phyloP scores from a whole-genome alignment of 2,329 filamentous ascomycete species.

The Penicillium concentricum region DNA sequence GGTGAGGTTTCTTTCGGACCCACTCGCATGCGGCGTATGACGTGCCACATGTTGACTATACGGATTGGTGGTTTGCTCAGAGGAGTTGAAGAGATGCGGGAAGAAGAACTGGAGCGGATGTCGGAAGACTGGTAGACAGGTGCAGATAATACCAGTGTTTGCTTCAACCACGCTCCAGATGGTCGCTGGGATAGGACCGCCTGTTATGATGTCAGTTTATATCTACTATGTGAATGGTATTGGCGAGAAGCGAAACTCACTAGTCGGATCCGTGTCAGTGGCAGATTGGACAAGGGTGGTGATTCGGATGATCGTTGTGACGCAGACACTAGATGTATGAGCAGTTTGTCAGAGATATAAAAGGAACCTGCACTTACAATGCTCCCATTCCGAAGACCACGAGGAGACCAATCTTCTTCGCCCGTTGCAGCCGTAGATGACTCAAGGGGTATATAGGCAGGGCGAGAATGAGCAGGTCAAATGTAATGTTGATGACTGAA shows the following conservation, averaged over 20 bases:
- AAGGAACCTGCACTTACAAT: constrained; percentile 14
- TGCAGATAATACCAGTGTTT: background rate
- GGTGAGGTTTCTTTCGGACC: background rate
- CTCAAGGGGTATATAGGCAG: constrained; percentile 26
- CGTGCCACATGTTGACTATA: background rate
- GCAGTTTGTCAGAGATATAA: background rate
- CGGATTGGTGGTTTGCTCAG: background rate
- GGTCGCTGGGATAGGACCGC: constrained; percentile 32
- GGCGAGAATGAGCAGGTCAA: constrained; percentile 22
- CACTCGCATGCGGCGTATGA: background rate
- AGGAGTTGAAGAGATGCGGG: background rate
- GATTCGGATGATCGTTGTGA: constrained; percentile 6
- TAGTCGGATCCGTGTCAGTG: constrained; percentile 7
- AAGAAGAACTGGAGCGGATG: background rate
- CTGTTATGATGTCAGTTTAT: constrained; percentile 11
- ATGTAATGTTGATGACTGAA: constrained; percentile 25
- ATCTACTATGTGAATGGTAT: background rate
- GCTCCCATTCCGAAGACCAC: constrained; percentile 22
- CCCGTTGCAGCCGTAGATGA: constrained; percentile 16
- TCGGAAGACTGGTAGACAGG: background rate
- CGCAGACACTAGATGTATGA: constrained; percentile 6
- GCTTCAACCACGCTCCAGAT: constrained; percentile 27
- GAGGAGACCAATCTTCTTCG: constrained; percentile 22
- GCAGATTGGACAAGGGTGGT: constrained; percentile 7
- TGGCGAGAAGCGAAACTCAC: background rate